These are phyloP conservation scores for Nemania bipapillata DNA, from an alignment of 2,329 filamentous ascomycete genomes.

Conservation along the genomic window DNA sequence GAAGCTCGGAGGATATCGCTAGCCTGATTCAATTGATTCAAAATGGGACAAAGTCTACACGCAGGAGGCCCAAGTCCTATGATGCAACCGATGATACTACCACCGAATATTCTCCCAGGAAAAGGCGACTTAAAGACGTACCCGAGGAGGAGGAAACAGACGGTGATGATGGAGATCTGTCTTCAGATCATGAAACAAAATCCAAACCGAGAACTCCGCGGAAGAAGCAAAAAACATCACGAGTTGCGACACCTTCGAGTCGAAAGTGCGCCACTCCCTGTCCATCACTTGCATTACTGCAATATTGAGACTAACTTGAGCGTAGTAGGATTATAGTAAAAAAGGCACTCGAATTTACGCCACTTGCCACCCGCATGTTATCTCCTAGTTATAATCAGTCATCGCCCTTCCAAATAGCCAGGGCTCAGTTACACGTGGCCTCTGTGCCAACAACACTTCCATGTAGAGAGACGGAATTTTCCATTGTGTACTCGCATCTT, in stretches of 20 bases:
- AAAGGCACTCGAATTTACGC: constrained; percentile 93
- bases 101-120: constrained; percentile 27
- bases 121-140: constrained; percentile 27
- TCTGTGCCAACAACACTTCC: constrained; percentile 89
- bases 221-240: constrained; percentile 65
- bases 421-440: constrained; percentile 89
- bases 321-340: constrained; percentile 72
- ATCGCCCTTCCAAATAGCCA: constrained; percentile 91
- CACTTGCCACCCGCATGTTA: constrained; percentile 86
- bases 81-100: constrained; percentile 51
- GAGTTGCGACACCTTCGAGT: constrained; percentile 57
- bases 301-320: constrained; percentile 20
- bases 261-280: constrained; percentile 54
- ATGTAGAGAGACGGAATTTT: constrained; percentile 91
- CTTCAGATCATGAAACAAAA: constrained; percentile 52
- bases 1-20: constrained; percentile 72
- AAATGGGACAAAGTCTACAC: constrained; percentile 76
- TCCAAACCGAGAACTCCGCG: constrained; percentile 62
- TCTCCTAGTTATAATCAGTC: constrained; percentile 78
- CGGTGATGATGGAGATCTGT: constrained; percentile 48
- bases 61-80: constrained; percentile 57
- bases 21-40: constrained; percentile 74
- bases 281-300: constrained; percentile 1
- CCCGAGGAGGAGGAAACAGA: constrained; percentile 42
- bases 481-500: constrained; percentile 89